Percentiles rank a stretch among this genome's conserved stretches.
These are phyloP conservation scores for Fusarium algeriense DNA, from an alignment of 2,329 filamentous ascomycete genomes.

Conservation along the genomic window DNA sequence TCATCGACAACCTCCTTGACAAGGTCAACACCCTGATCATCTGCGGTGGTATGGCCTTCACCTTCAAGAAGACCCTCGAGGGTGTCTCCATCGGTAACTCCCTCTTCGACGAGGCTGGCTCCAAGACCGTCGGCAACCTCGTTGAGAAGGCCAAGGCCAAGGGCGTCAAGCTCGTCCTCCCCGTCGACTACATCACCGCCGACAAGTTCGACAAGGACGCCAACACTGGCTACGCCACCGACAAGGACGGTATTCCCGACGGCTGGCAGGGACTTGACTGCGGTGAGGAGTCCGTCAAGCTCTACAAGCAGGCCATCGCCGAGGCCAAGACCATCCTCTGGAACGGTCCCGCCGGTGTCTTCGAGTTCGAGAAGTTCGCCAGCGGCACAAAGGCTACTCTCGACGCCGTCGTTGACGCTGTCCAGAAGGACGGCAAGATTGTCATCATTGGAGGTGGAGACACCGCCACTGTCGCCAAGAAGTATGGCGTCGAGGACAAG, in stretches of 20 bases:
- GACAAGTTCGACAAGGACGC: conserved; percentile 95
- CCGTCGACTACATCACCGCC: conserved; percentile 94
- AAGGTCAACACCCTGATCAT: conserved; percentile 98
- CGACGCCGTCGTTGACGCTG: conserved; percentile 86
- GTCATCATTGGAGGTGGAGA: conserved; percentile 99
- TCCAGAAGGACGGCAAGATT: conserved; percentile 82
- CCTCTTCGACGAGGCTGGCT: conserved; percentile 92
- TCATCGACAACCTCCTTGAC: conserved; percentile 98
- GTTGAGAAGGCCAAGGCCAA: conserved; percentile 97
- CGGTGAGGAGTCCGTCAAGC: conserved; percentile 86
- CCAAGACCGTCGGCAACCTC: conserved; percentile 89
- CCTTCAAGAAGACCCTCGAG: conserved; percentile 99
- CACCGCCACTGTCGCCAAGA: conserved; percentile 96
- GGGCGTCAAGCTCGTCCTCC: conserved; percentile 93
- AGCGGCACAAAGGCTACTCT: conserved; percentile 92
- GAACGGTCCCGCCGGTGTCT: conserved; percentile 98
- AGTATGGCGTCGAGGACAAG: conserved; percentile 96
- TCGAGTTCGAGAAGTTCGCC: conserved; percentile 96
- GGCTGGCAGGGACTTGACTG: conserved; percentile 99
- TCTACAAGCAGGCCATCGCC: conserved; percentile 88
- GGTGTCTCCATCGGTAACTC: conserved; percentile 89
- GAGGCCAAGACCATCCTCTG: conserved; percentile 97
- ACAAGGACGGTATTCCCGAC: conserved; percentile 90
- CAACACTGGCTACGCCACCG: conserved; percentile 82
- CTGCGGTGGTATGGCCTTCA: conserved; percentile 98